phyloP scores from a whole-genome alignment of 2,329 filamentous ascomycete genomes.

The Aspergillus carbonarius region DNA sequence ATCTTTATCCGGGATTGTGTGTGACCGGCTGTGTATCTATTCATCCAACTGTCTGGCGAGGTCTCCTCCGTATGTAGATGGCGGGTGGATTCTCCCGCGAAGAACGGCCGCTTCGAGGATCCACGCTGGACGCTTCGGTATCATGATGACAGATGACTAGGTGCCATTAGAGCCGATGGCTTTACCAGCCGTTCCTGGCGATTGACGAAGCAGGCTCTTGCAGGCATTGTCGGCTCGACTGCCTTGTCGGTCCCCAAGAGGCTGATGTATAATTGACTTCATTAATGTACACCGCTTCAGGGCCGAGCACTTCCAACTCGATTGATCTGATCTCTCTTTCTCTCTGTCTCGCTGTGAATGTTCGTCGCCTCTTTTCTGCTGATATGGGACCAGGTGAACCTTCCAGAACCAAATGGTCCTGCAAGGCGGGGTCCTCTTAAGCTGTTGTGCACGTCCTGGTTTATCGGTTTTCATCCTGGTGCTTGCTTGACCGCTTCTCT shows the following conservation, averaged over 20 bases:
- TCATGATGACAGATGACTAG: too few species aligned
- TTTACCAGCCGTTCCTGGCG: background rate
- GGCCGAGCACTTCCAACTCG: background rate
- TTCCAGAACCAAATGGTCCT: slow-evolving; percentile 3
- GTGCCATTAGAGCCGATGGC: too few species aligned
- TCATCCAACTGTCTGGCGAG: too few species aligned
- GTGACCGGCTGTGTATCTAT: too few species aligned
- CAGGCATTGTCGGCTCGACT: background rate
- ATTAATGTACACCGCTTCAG: slow-evolving; percentile 7
- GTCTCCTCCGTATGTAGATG: too few species aligned
- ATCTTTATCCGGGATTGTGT: too few species aligned
- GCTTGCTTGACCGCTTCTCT: slow-evolving; percentile 17
- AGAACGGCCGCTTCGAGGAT: too few species aligned
- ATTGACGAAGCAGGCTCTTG: too few species aligned
- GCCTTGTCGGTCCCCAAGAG: background rate
- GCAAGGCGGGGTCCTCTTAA: background rate
- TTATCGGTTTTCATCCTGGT: background rate
- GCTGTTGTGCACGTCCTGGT: background rate
- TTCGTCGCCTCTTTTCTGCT: background rate
- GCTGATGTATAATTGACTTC: slow-evolving; percentile 4
- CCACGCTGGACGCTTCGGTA: too few species aligned
- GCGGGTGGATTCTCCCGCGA: too few species aligned
- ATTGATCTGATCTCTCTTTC: background rate
- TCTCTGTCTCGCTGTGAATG: background rate
- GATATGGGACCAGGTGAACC: background rate